These are phyloP conservation scores for Enterocytospora artemiae DNA, from an alignment of 371 early-diverging fungal genomes.

Conservation along the genomic window DNA sequence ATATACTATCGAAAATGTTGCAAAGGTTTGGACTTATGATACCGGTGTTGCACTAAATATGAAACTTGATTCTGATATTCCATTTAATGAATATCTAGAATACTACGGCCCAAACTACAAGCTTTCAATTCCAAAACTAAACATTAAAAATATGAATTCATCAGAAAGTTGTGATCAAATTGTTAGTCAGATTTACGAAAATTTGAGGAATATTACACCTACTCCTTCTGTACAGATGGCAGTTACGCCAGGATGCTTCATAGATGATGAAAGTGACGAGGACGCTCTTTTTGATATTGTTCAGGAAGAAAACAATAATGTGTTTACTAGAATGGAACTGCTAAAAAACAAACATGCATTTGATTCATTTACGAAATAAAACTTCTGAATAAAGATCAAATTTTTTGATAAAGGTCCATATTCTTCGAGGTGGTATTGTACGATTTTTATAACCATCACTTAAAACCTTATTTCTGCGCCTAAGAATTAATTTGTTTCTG, in stretches of 20 bases:
- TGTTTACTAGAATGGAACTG: not conserved
- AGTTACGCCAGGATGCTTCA: slow-evolving; percentile 61
- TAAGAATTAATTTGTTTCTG: too few species aligned
- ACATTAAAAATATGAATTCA: slow-evolving; percentile 76
- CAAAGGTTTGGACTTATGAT: slow-evolving; percentile 72
- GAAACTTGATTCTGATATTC: slow-evolving; percentile 48
- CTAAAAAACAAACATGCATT: not conserved
- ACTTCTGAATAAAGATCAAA: too few species aligned
- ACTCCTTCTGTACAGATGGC: slow-evolving; percentile 94
- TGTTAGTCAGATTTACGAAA: slow-evolving; percentile 66
- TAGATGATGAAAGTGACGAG: slow-evolving; percentile 55
- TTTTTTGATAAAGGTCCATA: too few species aligned
- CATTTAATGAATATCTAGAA: slow-evolving; percentile 53
- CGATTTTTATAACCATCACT: too few species aligned
- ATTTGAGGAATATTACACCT: slow-evolving; percentile 70
- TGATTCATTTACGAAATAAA: not conserved
- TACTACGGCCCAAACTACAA: slow-evolving; percentile 54
- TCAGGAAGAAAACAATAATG: slow-evolving; percentile 21
- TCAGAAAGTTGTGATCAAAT: slow-evolving; percentile 66
- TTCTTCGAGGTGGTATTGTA: too few species aligned
- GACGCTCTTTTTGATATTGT: slow-evolving; percentile 47
- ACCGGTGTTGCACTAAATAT: slow-evolving; percentile 55
- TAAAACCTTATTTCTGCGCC: too few species aligned
- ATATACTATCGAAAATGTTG: slow-evolving; percentile 92
- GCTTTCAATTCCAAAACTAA: slow-evolving; percentile 63